Conservation (phyloP, 176 grass and related monocot species). For the Eragrostis nindensis region DNA sequence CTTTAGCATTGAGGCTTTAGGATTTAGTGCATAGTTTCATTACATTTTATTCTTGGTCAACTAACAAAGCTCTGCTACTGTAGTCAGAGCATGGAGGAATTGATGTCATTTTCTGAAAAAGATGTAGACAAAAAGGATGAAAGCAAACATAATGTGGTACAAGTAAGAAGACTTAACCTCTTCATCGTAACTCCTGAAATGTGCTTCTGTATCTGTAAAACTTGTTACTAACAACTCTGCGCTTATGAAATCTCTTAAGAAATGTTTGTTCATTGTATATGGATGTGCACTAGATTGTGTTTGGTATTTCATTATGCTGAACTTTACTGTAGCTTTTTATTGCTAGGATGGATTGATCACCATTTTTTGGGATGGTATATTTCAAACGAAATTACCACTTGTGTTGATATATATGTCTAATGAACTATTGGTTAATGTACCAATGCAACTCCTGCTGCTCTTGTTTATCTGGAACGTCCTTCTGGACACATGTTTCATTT, state of each 20-base stretch:
- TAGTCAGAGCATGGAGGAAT: slow-evolving; percentile 84
- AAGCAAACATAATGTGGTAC: slow-evolving; percentile 33
- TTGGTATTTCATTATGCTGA: slow-evolving; percentile 3
- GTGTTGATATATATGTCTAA: neutral
- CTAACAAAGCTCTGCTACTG: slow-evolving; percentile 24
- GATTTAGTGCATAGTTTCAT: neutral
- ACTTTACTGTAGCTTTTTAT: slow-evolving; percentile 15
- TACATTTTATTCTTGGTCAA: slow-evolving; percentile 25
- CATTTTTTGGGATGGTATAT: slow-evolving; percentile 12
- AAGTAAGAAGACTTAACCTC: slow-evolving; percentile 50
- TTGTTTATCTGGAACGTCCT: neutral
- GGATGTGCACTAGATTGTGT: neutral
- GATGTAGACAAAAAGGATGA: slow-evolving; percentile 53
- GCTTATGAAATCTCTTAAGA: slow-evolving; percentile 15
- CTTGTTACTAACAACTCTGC: neutral
- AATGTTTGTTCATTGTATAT: slow-evolving; percentile 10
- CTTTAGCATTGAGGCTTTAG: slow-evolving; percentile 22
- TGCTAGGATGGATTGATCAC: neutral
- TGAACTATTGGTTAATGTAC: slow-evolving; percentile 2
- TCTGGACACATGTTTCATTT: slow-evolving; percentile 18
- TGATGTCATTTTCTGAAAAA: slow-evolving; percentile 69
- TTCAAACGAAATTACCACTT: slow-evolving; percentile 14
- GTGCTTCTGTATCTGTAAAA: slow-evolving; percentile 3
- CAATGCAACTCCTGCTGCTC: neutral
- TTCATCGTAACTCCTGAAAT: slow-evolving; percentile 27